A percentile compares a stretch with the other conserved stretches of the same genome.
These are phyloP conservation scores for Coemansia sp. DNA, from an alignment of 192 early-diverging fungal species.

Conservation along the genomic window DNA sequence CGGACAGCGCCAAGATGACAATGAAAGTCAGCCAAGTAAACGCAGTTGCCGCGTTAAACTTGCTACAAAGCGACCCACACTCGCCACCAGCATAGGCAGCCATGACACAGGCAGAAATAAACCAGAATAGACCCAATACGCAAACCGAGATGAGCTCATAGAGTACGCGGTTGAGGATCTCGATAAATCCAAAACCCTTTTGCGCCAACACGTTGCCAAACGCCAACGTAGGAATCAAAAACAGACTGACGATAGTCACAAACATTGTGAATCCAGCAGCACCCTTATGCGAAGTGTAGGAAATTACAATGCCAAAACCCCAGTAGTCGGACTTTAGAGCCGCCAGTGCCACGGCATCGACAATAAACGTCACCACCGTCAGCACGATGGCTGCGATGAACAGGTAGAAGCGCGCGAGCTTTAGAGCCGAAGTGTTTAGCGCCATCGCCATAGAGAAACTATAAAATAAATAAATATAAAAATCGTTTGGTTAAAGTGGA, in stretches of 20 bases:
- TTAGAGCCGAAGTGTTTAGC: slow-evolving; percentile 17
- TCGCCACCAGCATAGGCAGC: slow-evolving; percentile 28
- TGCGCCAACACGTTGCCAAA: slow-evolving; percentile 26
- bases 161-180: slow-evolving; percentile 27
- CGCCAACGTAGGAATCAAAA: slow-evolving; percentile 25
- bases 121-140: slow-evolving; percentile 29
- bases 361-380: slow-evolving; percentile 42
- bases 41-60: slow-evolving; percentile 41
- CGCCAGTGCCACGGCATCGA: slow-evolving; percentile 40
- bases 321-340: slow-evolving; percentile 11
- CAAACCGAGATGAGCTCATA: slow-evolving; percentile 17
- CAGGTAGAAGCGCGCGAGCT: slow-evolving; percentile 39
- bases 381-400: slow-evolving; percentile 28
- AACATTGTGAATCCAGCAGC: slow-evolving; percentile 54
- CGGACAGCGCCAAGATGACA: slow-evolving; percentile 15
- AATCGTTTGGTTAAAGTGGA: not conserved
- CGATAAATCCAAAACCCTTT: slow-evolving; percentile 16
- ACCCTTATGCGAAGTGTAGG: slow-evolving; percentile 11
- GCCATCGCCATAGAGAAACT: not conserved
- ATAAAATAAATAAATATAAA: slow-evolving; percentile 3
- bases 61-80: slow-evolving; percentile 26
- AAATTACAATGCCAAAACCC: not conserved
- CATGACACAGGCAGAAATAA: slow-evolving; percentile 44
- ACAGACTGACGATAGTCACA: slow-evolving; percentile 34
- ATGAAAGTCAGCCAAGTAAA: slow-evolving; percentile 47